Conservation (phyloP, 2,329 filamentous ascomycete species). For the Cordyceps cicadae region DNA sequence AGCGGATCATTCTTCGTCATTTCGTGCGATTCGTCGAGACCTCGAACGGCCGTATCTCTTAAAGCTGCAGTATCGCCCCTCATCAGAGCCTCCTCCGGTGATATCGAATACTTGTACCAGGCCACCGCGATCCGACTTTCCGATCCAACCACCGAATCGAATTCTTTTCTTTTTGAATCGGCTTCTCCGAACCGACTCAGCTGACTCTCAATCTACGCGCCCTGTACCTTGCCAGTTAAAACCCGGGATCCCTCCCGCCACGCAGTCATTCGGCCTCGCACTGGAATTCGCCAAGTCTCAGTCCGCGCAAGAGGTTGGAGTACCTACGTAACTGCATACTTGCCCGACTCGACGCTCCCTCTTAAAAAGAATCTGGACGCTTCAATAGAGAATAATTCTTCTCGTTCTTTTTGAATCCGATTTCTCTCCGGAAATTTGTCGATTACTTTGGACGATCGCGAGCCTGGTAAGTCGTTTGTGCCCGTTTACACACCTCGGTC, state of each 20-base stretch:
- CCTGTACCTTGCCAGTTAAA: constrained; percentile 1
- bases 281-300: constrained; percentile 11
- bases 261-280: constrained; percentile 1
- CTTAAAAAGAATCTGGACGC: neutral
- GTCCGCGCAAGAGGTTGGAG: constrained; percentile 7
- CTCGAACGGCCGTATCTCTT: neutral
- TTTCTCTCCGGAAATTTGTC: neutral
- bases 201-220: neutral
- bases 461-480: neutral
- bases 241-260: neutral
- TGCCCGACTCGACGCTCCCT: neutral
- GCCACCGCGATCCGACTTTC: neutral
- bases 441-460: constrained; percentile 1
- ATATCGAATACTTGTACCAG: neutral
- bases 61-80: neutral
- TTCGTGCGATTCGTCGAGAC: neutral
- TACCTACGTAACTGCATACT: neutral
- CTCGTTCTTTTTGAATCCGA: neutral
- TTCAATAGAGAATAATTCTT: neutral
- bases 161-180: neutral
- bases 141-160: constrained; percentile 2
- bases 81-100: neutral
- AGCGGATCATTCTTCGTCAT: neutral
- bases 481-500: neutral
- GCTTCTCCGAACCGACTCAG: neutral